Evolutionary conservation across 768 basidiomycete genomes (phyloP).

Genomic region (Lentinula edodes): DNA sequence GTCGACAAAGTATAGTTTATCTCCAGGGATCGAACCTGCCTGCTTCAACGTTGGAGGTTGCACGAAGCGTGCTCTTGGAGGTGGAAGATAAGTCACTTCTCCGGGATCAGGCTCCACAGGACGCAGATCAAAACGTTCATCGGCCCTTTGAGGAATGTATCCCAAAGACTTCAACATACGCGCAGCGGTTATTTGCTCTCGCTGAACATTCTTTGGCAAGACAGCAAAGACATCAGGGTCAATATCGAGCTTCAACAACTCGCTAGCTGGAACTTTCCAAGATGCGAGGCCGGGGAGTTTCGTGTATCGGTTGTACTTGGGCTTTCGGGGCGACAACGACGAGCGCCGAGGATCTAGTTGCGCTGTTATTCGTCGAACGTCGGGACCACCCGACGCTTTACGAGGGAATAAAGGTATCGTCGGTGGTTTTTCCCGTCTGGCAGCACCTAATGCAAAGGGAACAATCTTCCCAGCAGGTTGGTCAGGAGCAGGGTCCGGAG

Average conservation of each 20-base stretch:
- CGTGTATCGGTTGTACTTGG: constrained; percentile 28
- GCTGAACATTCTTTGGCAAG: constrained; percentile 63
- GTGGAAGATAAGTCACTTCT: constrained; percentile 41
- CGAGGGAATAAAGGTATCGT: constrained; percentile 10
- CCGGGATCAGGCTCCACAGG: constrained; percentile 36
- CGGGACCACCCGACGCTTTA: constrained; percentile 30
- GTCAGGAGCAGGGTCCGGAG: constrained; percentile 8
- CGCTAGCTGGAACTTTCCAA: constrained; percentile 44
- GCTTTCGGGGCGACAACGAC: constrained; percentile 21
- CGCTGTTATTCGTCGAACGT: constrained; percentile 54
- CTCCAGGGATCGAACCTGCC: constrained; percentile 43
- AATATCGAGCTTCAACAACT: constrained; percentile 61
- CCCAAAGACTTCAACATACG: constrained; percentile 44
- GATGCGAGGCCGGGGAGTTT: constrained; percentile 27
- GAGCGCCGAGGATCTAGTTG: constrained; percentile 49
- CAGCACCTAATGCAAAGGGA: neutral
- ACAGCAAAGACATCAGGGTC: constrained; percentile 66
- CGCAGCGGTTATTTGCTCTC: constrained; percentile 65
- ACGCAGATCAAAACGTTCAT: constrained; percentile 51
- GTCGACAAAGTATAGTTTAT: constrained; percentile 56
- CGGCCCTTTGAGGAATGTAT: constrained; percentile 29
- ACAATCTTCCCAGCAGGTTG: neutral
- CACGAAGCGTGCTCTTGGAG: constrained; percentile 50
- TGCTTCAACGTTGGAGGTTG: constrained; percentile 50
- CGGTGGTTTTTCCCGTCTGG: neutral